These are phyloP conservation scores for Botrytis pseudocinerea DNA, from an alignment of 2,329 filamentous ascomycete species.

Conservation along the genomic window DNA sequence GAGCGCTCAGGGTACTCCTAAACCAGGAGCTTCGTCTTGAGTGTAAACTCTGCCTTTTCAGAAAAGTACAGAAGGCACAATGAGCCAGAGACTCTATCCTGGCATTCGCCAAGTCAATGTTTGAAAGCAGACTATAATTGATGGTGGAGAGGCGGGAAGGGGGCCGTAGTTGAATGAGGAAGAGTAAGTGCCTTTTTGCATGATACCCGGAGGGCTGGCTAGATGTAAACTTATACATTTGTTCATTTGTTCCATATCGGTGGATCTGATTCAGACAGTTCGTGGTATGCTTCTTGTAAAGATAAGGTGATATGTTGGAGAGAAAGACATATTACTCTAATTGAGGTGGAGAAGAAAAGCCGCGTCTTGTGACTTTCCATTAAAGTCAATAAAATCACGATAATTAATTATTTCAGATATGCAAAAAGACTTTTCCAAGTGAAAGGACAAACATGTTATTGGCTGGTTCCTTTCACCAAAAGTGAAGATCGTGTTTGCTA, in stretches of 20 bases:
- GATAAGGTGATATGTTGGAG: conserved; percentile 8
- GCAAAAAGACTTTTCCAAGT: conserved; percentile 5
- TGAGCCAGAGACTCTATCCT: conserved; percentile 14
- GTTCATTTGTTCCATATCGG: conserved; percentile 24
- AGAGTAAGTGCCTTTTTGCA: conserved; percentile 19
- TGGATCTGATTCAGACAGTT: conserved; percentile 17
- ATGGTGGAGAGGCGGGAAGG: not conserved
- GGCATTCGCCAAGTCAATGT: conserved; percentile 4
- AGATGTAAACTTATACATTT: conserved; percentile 25
- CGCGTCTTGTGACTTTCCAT: not conserved
- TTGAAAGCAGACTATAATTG: not conserved
- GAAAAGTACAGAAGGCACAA: not conserved
- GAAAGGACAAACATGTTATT: not conserved
- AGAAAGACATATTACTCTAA: not conserved
- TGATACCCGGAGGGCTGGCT: conserved; percentile 24
- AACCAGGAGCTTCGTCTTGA: conserved; percentile 33
- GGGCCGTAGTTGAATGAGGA: not conserved
- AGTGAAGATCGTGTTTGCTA: conserved; percentile 1
- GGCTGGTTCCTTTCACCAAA: not conserved
- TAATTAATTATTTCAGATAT: conserved; percentile 16
- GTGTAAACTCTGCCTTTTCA: not conserved
- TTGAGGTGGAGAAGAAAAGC: not conserved
- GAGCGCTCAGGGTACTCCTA: conserved; percentile 37
- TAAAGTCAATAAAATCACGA: not conserved
- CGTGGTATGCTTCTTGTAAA: conserved; percentile 10